Conservation (phyloP, 179 eudicot species). For the Vitellaria paradoxa region DNA sequence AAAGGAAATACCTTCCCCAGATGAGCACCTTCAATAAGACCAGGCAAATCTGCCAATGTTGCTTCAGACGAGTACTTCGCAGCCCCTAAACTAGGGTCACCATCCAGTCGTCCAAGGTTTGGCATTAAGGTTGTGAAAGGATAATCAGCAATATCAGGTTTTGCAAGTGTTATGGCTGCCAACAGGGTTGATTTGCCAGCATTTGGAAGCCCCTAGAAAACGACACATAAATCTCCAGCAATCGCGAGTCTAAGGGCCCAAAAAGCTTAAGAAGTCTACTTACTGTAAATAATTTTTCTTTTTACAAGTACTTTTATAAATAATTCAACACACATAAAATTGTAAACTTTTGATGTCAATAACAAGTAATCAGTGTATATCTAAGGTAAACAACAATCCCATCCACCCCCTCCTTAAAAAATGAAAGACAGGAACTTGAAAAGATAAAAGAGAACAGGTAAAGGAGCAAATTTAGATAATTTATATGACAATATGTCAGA, state of each 20-base stretch:
- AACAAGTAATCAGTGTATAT: not conserved
- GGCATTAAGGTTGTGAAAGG: slow-evolving; percentile 68
- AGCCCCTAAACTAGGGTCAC: slow-evolving; percentile 73
- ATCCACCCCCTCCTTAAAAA: no score
- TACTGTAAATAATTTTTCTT: not conserved
- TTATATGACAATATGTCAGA: not conserved
- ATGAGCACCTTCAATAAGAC: slow-evolving; percentile 98
- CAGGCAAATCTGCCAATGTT: slow-evolving; percentile 96
- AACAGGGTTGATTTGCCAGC: slow-evolving; percentile 59
- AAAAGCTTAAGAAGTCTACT: not conserved
- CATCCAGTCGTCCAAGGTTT: slow-evolving; percentile 58
- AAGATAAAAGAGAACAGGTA: not conserved
- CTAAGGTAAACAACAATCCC: no score
- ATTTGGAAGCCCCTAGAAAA: slow-evolving; percentile 52
- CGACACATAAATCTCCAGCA: not conserved
- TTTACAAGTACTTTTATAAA: no score
- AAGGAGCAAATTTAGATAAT: not conserved
- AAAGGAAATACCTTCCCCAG: slow-evolving; percentile 71
- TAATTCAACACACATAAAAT: not conserved
- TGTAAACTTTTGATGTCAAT: not conserved
- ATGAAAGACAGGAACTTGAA: not conserved
- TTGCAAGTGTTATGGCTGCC: slow-evolving; percentile 52
- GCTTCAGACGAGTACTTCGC: slow-evolving; percentile 85
- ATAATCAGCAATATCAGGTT: slow-evolving; percentile 64
- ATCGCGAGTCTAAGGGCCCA: not conserved